Base-by-base conservation (phyloP, 106 monocot species). In the Dioscorea alata region DNA sequence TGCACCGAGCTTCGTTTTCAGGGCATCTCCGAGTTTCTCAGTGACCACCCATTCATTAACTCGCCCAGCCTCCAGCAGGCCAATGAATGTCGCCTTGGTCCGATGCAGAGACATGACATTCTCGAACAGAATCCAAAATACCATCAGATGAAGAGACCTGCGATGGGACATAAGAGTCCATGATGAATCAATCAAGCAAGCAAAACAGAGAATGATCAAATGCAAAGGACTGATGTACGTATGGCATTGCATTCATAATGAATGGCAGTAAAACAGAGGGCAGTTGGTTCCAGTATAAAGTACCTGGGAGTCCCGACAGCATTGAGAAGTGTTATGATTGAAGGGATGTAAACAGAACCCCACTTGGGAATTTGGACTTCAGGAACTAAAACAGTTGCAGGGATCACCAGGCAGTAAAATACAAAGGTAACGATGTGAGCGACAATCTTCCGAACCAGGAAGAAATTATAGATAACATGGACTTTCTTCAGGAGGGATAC, bases 81-180 rank as follows among this genome's bases (percentile, higher is more conserved):
- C 83, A 16, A 79, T 83, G 1, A 83, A 72, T 48, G 83, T 79
- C 9, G 79, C 83, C 42, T 79, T 83, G 53, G 83, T 79, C 59
- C 83, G 66, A 59, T 83, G 83, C 49, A 83, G 25, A 0, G 83
- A 78, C 83, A 83, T 79, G 13, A 83, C 83, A 68, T 83, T 83
- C 79, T 83, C 83, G 72, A 83, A 83, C 13, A 83, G 74, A 59
- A 83, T 83, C 83, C 83, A 83, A 25, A 83, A 83, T 33, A 83
- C 51, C 50, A 83, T 18, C 72, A 83, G 72, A 52, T 83, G 83
- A 50, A 83, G 71, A 35, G 83, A 79, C 61, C 83, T 79, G 71
- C 23, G 5, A 66, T 79, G 71, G 23, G 5, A 66, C 9, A 57
- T 15, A 13, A 54, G 54, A 54, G 9, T 15, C 19, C 54, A 8